Conservation (phyloP, 148 eudicot species). For the Heliosperma pusillum region DNA sequence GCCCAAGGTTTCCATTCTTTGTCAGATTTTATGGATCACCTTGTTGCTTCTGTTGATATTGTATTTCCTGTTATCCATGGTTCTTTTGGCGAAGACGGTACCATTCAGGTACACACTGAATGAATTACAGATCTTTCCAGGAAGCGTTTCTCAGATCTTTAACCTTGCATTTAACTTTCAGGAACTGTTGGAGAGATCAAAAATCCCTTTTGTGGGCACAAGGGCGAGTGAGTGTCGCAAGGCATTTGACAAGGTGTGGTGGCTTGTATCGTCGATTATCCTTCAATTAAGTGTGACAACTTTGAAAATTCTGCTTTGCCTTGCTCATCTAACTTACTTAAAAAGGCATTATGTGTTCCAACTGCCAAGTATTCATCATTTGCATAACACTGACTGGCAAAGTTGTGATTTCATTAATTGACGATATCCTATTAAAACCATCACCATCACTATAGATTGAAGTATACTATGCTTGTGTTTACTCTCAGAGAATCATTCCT, state of each 20-base stretch:
- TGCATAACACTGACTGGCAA: background rate
- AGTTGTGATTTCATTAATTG: background rate
- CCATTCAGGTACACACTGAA: constrained; percentile 52
- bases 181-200: constrained; percentile 69
- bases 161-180: constrained; percentile 25
- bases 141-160: background rate
- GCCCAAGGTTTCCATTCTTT: constrained; percentile 71
- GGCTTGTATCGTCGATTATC: background rate
- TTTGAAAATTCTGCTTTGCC: background rate
- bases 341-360: background rate
- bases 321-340: background rate
- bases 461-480: background rate
- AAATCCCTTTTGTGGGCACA: constrained; percentile 85
- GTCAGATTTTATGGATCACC: constrained; percentile 72
- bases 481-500: background rate
- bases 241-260: constrained; percentile 85
- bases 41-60: constrained; percentile 69
- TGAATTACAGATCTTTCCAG: background rate
- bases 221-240: constrained; percentile 57
- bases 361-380: background rate
- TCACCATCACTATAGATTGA: background rate
- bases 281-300: background rate
- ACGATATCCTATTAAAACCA: background rate
- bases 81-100: constrained; percentile 93
- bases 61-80: constrained; percentile 96